A percentile compares a stretch with the other conserved stretches of the same genome.
phyloP scores from a whole-genome alignment of 1,284 basidiomycete genomes.

The Neolentinus lepideus region DNA sequence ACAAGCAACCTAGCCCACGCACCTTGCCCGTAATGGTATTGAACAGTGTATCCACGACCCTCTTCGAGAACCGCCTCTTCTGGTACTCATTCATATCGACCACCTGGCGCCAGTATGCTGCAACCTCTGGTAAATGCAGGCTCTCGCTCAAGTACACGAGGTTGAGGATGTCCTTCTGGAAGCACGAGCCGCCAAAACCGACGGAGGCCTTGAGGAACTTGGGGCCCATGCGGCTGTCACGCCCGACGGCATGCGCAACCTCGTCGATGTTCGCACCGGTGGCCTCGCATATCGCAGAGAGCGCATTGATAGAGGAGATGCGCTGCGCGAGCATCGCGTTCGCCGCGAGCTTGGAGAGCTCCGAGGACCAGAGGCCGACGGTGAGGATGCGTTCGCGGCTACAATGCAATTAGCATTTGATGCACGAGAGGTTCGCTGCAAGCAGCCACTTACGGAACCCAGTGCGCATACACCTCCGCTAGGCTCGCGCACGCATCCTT shows the following conservation, averaged over 20 bases:
- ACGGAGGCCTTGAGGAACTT: slow-evolving; percentile 95
- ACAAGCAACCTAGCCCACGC: slow-evolving; percentile 21
- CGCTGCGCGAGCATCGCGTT: slow-evolving; percentile 98
- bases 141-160: slow-evolving; percentile 95
- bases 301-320: slow-evolving; percentile 96
- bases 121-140: slow-evolving; percentile 93
- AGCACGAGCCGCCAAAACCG: slow-evolving; percentile 98
- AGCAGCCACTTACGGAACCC: slow-evolving; percentile 72
- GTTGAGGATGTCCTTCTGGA: slow-evolving; percentile 99
- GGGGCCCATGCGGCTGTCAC: slow-evolving; percentile 88
- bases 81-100: slow-evolving; percentile 97
- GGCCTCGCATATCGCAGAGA: slow-evolving; percentile 99
- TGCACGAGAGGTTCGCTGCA: not conserved
- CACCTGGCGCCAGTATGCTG: slow-evolving; percentile 94
- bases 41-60: slow-evolving; percentile 93
- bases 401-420: not conserved
- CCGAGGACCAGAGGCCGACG: slow-evolving; percentile 97
- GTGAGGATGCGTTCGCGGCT: slow-evolving; percentile 80
- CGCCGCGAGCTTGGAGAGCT: slow-evolving; percentile 96
- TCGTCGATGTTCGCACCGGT: slow-evolving; percentile 99
- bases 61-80: slow-evolving; percentile 85
- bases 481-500: slow-evolving; percentile 76
- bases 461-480: slow-evolving; percentile 84
- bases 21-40: slow-evolving; percentile 96
- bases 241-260: slow-evolving; percentile 91